Conservation (phyloP, 306 rosid species). For the Myrica gale region DNA sequence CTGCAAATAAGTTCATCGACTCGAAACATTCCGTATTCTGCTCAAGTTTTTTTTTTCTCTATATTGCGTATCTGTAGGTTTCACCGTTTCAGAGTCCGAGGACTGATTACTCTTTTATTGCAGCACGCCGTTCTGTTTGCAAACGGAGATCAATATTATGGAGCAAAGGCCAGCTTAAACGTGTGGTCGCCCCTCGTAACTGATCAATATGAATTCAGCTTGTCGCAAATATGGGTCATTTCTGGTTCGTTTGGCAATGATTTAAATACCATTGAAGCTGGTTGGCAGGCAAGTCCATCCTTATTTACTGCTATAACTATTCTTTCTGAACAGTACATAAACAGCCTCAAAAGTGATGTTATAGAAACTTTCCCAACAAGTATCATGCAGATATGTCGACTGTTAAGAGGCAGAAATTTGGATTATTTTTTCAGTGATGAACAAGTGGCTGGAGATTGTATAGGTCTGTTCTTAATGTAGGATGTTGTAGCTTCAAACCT, state of each 20-base stretch:
- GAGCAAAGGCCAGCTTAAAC: conserved; percentile 91
- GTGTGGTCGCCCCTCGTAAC: conserved; percentile 85
- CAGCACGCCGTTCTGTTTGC: conserved; percentile 97
- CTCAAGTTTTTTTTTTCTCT: neutral
- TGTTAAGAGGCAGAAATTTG: neutral
- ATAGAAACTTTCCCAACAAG: neutral
- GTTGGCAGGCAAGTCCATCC: conserved; percentile 84
- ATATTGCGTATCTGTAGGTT: neutral
- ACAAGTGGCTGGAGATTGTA: too few relatives aligned
- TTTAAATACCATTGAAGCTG: conserved; percentile 95
- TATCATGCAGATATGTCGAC: neutral
- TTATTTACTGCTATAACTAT: neutral
- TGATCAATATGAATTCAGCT: conserved; percentile 83
- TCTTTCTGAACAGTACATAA: neutral
- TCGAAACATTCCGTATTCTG: neutral
- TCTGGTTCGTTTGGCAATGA: conserved; percentile 92
- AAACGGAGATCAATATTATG: conserved; percentile 92
- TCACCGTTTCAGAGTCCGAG: neutral
- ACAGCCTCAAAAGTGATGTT: neutral
- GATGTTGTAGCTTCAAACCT: too few relatives aligned
- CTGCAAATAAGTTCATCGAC: neutral
- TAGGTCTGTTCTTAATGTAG: too few relatives aligned
- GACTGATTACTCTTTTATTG: conserved; percentile 15
- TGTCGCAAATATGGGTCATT: conserved; percentile 94
- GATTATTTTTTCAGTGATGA: neutral